Base-by-base conservation (phyloP, 2,329 filamentous ascomycete species). In the Stenocarpella maydis region DNA sequence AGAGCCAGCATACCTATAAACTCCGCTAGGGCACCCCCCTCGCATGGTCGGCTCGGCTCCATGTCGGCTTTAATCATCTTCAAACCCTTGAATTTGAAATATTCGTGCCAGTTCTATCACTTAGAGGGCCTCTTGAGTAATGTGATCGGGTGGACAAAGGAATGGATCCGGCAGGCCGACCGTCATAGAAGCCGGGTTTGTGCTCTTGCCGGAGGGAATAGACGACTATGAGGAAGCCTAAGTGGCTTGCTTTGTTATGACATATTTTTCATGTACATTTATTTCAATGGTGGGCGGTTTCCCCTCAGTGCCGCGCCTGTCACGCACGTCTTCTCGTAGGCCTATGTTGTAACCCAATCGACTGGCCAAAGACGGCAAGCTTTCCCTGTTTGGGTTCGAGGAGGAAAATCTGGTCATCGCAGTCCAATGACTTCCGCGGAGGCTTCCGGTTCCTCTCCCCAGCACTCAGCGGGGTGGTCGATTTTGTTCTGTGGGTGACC, bases 361-460 rank as follows among this genome's bases (percentile, higher is more conserved):
- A 12, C 19, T 53, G 10, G 50, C 50, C 17, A 21, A 69, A 67
- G 37, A 71, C 26, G 71, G 71, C 3, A 68, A 64, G 15, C 68
- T 76, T 3, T 74, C 73, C 4, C 72, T 34, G 1, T 75, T 75
- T 69, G 72, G 72, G 0, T 75, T 75, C 61, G 26, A 69, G 1
- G 68, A 79, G 2, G 76, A 78, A 26, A n/a, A 53, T 70, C 4
- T 80, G 78, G 79, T 79, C 78, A 12, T 73, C 74, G 14, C 70
- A 74, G 41, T 71, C 68, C 31, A 68, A 69, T 7, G 39, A 61
- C 41, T 53, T 34, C 15, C 28, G 50, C 24, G 50, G 28, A 19
- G 9, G 10, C 9, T 31, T 63, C 52, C 3, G 41, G 53, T 12
- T 49, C 19, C 31, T 68, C n/a, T 74, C 66, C 17, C 69, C 76